phyloP scores from a whole-genome alignment of 192 early-diverging fungal genomes.

The Haplosporangium gracile region DNA sequence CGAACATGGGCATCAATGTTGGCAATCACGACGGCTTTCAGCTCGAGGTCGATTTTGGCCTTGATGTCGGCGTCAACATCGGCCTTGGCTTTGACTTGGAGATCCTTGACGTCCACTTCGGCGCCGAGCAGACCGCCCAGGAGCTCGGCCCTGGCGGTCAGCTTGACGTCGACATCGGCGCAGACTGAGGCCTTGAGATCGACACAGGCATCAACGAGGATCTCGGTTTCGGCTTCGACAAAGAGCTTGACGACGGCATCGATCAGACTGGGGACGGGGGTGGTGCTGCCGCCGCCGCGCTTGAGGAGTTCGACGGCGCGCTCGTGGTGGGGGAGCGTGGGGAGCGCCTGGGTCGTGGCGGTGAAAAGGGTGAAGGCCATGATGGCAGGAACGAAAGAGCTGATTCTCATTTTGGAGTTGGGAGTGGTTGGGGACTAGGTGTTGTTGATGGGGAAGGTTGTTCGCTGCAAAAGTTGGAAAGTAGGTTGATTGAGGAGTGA shows the following conservation, averaged over 20 bases:
- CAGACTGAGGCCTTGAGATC: constrained; percentile 24
- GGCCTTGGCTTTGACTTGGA: constrained; percentile 29
- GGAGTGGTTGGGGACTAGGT: not conserved
- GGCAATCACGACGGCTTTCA: constrained; percentile 25
- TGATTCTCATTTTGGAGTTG: constrained; percentile 34
- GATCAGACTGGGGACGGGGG: not conserved
- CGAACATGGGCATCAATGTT: constrained; percentile 45
- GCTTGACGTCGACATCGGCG: constrained; percentile 32
- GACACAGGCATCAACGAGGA: constrained; percentile 23
- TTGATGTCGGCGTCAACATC: constrained; percentile 23
- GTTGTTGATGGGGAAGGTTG: not conserved
- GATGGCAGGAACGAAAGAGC: constrained; percentile 32
- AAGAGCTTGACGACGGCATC: constrained; percentile 30
- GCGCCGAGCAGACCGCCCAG: constrained; percentile 9
- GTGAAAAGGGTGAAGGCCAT: constrained; percentile 42
- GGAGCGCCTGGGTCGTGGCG: constrained; percentile 40
- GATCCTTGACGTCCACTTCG: constrained; percentile 18
- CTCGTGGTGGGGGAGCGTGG: constrained; percentile 11
- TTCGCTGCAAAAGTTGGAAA: constrained; percentile 39
- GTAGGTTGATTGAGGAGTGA: constrained; percentile 25
- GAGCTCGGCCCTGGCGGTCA: constrained; percentile 25
- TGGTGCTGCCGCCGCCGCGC: constrained; percentile 15
- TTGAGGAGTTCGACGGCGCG: constrained; percentile 28
- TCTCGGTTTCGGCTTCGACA: constrained; percentile 18
- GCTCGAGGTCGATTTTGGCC: constrained; percentile 14